A percentile compares a stretch with the other conserved stretches of the same genome.
Conservation (phyloP, 805 yeast genomes). For the Komagataella ulmi region DNA sequence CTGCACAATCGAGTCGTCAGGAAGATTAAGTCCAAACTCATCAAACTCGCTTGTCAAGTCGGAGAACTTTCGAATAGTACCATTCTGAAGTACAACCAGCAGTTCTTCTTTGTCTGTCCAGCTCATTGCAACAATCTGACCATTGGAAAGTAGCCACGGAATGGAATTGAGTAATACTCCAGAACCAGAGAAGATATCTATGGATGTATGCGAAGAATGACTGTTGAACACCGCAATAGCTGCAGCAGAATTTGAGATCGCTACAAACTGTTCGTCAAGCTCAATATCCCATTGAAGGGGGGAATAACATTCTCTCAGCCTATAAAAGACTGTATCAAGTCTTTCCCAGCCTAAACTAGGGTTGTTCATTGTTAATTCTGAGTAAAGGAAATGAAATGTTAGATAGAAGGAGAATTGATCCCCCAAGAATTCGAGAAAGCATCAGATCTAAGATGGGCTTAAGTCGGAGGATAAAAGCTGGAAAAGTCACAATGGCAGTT, state of each 20-base stretch:
- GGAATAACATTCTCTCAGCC: slow-evolving; percentile 40
- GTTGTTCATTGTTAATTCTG: slow-evolving; percentile 10
- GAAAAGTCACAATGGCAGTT: not conserved
- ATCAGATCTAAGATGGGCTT: not conserved
- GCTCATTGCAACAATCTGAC: slow-evolving; percentile 37
- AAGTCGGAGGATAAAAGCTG: not conserved
- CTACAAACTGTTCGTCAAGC: slow-evolving; percentile 27
- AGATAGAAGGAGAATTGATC: not conserved
- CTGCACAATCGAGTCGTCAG: slow-evolving; percentile 13
- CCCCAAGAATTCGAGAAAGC: not conserved
- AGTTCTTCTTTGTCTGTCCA: slow-evolving; percentile 43
- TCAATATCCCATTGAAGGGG: slow-evolving; percentile 36
- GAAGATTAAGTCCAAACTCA: slow-evolving; percentile 29
- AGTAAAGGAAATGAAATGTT: not conserved
- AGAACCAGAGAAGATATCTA: slow-evolving; percentile 20
- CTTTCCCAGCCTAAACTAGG: slow-evolving; percentile 65
- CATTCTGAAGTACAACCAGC: slow-evolving; percentile 38
- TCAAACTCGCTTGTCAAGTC: slow-evolving; percentile 59
- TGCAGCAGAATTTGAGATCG: slow-evolving; percentile 39
- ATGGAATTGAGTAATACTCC: slow-evolving; percentile 17
- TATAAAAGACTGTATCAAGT: slow-evolving; percentile 56
- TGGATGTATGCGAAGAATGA: slow-evolving; percentile 7
- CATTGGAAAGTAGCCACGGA: slow-evolving; percentile 33
- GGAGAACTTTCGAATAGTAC: slow-evolving; percentile 40
- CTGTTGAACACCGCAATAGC: slow-evolving; percentile 36